Evolutionary conservation across 805 yeast species (phyloP).

Genomic region (Brettanomyces nanus): DNA sequence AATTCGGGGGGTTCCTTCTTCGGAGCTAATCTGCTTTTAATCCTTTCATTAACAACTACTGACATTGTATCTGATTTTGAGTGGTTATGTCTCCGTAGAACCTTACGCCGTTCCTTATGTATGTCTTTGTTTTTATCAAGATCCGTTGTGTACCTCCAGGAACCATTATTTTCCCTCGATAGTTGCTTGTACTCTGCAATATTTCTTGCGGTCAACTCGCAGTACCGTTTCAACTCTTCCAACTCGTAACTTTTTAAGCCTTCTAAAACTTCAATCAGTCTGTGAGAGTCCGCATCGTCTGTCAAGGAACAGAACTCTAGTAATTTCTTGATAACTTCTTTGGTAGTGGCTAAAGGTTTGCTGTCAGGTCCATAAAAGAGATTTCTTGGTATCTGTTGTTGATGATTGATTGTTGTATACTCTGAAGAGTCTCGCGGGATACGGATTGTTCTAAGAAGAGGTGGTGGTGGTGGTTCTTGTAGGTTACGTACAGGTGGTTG

Average conservation of each 20-base stretch:
- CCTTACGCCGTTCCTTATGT: not conserved
- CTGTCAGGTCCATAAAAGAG: too few relatives aligned
- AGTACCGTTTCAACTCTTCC: not conserved
- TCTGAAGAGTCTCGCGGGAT: too few relatives aligned
- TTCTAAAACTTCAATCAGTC: not conserved
- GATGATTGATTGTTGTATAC: too few relatives aligned
- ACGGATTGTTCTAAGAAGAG: too few relatives aligned
- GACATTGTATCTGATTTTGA: conserved; percentile 2
- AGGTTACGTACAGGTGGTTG: too few relatives aligned
- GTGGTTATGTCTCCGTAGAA: not conserved
- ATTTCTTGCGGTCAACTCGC: not conserved
- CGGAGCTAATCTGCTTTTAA: not conserved
- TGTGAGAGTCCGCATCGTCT: not conserved
- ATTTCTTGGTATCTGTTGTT: too few relatives aligned
- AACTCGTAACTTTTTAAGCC: not conserved
- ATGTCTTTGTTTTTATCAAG: not conserved
- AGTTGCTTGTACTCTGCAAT: not conserved
- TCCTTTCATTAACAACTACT: not conserved
- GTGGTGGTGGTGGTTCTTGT: too few relatives aligned
- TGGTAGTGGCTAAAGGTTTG: not conserved
- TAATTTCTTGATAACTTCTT: not conserved
- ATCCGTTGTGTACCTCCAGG: not conserved
- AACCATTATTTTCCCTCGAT: not conserved
- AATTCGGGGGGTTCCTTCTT: not conserved
- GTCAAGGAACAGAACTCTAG: not conserved